Evolutionary conservation across 164 flowering plant genomes (phyloP), one percentile per base, ranked within the genome.

Genomic region (Nymphaea colorata): DNA sequence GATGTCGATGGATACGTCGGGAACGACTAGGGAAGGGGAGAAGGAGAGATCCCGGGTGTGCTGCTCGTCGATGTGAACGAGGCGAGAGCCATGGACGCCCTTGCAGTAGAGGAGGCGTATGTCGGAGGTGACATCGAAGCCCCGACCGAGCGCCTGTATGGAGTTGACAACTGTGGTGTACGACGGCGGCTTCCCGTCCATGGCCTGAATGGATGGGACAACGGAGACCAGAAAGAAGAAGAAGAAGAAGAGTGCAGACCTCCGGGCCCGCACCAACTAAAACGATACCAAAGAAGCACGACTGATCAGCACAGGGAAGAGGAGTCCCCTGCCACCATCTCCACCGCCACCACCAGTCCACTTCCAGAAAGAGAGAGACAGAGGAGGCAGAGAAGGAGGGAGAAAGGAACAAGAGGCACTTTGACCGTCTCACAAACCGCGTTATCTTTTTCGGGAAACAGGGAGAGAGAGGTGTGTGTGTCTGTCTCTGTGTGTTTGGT

Each of bases 61-160:
- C 3, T 74, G 80, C 16, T 89, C 96, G 65, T 88, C 88, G 61
- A 94, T 42, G 11, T 72, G 77, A 70, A 94, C 83, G 43, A 90
- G 77, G 53, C 93, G 82, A 42, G 93, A 84, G 68, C 91, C 93
- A 14, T 14, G n/a, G 15, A 86, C 74, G 5, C 98, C 97, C 61
- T 94, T 94, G 75, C 98, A 94, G 74, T 94, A 94, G n/a, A 94
- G 79, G 44, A 94, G 83, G 69, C 98, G 75, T 53, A 83, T 85
- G 76, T 94, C 98, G 4, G 91, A 85, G 1, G 91, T 91, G 43
- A 89, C 96, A 81, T 94, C 98, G 74, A 94, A 91, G 16, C 98
- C 98, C 57, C 98, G 78, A 17, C 98, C 98, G 43, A 94, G 76
- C 43, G 96, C 97, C 71, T 89, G 97, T 69, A 91, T 82, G 61